Evolutionary conservation across 306 rosid genomes (phyloP).

Genomic region (Quercus gilva): DNA sequence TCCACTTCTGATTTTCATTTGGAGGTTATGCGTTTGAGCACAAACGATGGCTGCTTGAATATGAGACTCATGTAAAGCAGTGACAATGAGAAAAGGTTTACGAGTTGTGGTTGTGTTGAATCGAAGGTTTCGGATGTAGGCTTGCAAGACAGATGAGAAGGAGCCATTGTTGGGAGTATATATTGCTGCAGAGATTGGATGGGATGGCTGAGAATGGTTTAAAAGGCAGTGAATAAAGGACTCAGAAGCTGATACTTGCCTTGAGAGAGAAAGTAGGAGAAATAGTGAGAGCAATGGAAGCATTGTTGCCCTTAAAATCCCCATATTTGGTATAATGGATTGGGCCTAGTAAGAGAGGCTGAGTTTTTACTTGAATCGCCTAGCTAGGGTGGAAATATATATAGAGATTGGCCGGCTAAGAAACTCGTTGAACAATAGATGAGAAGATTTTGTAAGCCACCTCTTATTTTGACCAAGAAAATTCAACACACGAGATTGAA

Average conservation of each 20-base stretch:
- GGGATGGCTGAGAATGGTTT: constrained; percentile 35
- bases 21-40: constrained; percentile 44
- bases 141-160: constrained; percentile 40
- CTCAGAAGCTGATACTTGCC: constrained; percentile 23
- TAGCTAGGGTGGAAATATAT: too few species aligned
- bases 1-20: constrained; percentile 64
- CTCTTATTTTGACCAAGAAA: too few species aligned
- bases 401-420: too few species aligned
- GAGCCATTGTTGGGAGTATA: constrained; percentile 46
- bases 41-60: constrained; percentile 47
- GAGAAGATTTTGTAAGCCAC: too few species aligned
- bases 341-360: background rate
- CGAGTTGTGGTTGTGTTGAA: constrained; percentile 53
- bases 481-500: too few species aligned
- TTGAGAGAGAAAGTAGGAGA: constrained; percentile 6
- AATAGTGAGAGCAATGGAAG: background rate
- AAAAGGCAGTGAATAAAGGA: constrained; percentile 49
- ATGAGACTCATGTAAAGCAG: constrained; percentile 60
- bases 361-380: too few species aligned
- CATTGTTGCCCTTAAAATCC: background rate
- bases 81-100: constrained; percentile 55
- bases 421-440: too few species aligned
- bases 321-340: background rate
- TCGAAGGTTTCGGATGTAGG: constrained; percentile 57
- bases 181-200: constrained; percentile 49